Evolutionary conservation across 2,329 filamentous ascomycete species (phyloP), one percentile per base, ranked within the genome.

Genomic region (Blastomyces silverae): DNA sequence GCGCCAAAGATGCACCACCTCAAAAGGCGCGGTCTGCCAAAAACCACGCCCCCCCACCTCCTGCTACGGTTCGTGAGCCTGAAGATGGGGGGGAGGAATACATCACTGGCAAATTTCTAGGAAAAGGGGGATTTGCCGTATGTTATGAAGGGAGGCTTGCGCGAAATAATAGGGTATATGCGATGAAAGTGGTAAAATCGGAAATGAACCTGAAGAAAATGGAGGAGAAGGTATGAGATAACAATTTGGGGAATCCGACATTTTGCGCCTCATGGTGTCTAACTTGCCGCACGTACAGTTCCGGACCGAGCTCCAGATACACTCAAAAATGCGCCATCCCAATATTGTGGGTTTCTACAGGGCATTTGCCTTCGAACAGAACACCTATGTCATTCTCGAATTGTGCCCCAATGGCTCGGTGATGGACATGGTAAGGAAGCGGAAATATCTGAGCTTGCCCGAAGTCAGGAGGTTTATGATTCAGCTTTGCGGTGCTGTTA

Each of bases 291-390:
- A 50, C 34, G n/a, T 20, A 37, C 68, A 88, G 85, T 89, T 89
- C 75, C 84, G 87, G 64, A 88, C 86, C 1, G 94, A 99, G 77
- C 85, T 99, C 7, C 93, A 97, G 78, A 97, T 99, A 66, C 94
- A 99, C 79, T 97, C 94, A 55, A 99, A 97, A 76, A 93, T 99
- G 87, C 87, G 88, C 65, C 94, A 99, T 74, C 89, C 90, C 63
- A 96, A 97, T 76, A 93, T 99, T 69, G 94, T 99, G 68, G 89
- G 93, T 71, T 99, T 99, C 76, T 87, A 96, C 72, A 87, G 93
- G 70, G 94, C 94, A 44, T 99, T 99, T 75, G 89, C 92, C 15
- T 96, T 92, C 76, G 84, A 91, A 69, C 87, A 86, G 68, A 92
- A 88, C 75, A 97, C 94, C 65, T 99, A 96, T 72, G 89, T 99